Percentiles rank a stretch among this genome's conserved stretches.
phyloP scores from a whole-genome alignment of 1,139 yeast species.

The Sugiyamaella neomexicana region DNA sequence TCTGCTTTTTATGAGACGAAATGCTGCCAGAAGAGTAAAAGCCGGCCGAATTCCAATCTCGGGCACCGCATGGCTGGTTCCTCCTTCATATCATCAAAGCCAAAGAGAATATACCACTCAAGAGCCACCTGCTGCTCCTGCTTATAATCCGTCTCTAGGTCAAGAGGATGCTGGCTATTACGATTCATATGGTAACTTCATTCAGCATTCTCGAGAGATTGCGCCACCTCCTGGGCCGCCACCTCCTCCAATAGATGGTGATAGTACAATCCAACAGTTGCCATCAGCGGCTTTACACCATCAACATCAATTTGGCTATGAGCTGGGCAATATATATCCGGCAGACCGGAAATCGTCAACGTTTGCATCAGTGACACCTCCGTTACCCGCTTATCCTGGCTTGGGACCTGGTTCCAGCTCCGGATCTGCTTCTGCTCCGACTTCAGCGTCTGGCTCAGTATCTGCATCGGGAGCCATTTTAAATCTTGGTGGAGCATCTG shows the following conservation, averaged over 20 bases:
- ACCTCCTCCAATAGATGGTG: not conserved
- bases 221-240: conserved; percentile 18
- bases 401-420: not conserved
- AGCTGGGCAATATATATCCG: conserved; percentile 3
- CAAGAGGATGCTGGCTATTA: conserved; percentile 81
- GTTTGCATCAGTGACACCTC: not conserved
- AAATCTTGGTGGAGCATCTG: conserved; percentile 9
- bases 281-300: conserved; percentile 6
- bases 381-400: not conserved
- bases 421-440: not conserved
- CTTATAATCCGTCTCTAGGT: conserved; percentile 48
- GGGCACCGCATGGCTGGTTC: conserved; percentile 91
- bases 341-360: conserved; percentile 4
- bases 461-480: not conserved
- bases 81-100: conserved; percentile 79
- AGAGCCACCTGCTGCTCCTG: conserved; percentile 35
- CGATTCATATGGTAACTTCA: conserved; percentile 64
- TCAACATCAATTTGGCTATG: conserved; percentile 6
- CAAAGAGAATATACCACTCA: conserved; percentile 53
- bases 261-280: not conserved
- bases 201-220: conserved; percentile 34
- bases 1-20: conserved; percentile 46
- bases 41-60: conserved; percentile 69
- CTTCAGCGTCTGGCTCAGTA: not conserved
- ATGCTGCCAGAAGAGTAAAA: conserved; percentile 57